Evolutionary conservation across 1,284 basidiomycete species (phyloP).

Genomic region (Ceratobasidium sp.): DNA sequence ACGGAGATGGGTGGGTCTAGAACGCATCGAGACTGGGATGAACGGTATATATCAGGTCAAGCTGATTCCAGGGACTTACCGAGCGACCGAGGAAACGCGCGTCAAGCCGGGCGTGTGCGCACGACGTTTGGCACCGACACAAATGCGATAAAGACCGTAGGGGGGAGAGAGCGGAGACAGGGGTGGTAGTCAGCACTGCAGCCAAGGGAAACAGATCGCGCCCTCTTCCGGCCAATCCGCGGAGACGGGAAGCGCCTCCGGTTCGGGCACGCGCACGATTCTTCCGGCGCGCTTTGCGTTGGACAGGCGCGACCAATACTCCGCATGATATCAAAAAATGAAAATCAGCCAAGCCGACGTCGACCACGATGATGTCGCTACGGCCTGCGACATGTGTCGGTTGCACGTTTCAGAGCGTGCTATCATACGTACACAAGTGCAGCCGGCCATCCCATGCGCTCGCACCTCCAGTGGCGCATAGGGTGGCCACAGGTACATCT

Average conservation of each 20-base stretch:
- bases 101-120: neutral
- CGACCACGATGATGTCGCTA: conserved; percentile 3
- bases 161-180: conserved; percentile 12
- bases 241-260: conserved; percentile 23
- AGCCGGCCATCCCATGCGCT: neutral
- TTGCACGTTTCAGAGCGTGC: neutral
- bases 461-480: conserved; percentile 1
- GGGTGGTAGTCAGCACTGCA: conserved; percentile 27
- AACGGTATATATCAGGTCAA: conserved; percentile 14
- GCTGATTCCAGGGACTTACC: conserved; percentile 8
- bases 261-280: neutral
- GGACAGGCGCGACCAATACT: neutral
- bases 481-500: neutral
- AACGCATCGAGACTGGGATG: conserved; percentile 6
- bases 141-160: neutral
- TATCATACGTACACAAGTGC: no score
- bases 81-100: neutral
- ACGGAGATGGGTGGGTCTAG: conserved; percentile 23
- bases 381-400: conserved; percentile 4
- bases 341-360: neutral
- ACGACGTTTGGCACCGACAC: neutral
- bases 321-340: conserved; percentile 14
- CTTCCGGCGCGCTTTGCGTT: conserved; percentile 1
- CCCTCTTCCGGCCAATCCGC: conserved; percentile 16
- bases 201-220: conserved; percentile 35